Evolutionary conservation across 2,329 filamentous ascomycete genomes (phyloP), one percentile per base, ranked within the genome.

Genomic region (Dactylonectria estremocensis): DNA sequence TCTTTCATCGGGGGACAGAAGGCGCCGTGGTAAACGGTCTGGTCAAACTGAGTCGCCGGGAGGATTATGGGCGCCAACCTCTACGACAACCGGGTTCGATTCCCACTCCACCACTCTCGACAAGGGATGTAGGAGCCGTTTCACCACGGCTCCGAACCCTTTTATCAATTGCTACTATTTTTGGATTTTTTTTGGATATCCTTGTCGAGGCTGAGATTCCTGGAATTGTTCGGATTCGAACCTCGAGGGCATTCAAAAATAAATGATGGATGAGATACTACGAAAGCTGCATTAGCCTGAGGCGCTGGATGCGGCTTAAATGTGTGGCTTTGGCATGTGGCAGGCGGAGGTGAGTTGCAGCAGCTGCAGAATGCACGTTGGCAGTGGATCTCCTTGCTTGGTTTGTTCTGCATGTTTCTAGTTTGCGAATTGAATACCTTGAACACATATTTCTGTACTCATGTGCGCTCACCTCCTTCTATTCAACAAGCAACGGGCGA

Each of bases 11-110:
- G 68, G 56, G 67, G 61, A 67, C 71, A 74, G 64, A 37, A 64
- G 76, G 76, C 76, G 73, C 71, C 69, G 68, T 64, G 66, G 76
- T 53, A 67, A 76, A 59, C 71, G 73, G 72, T 77, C 74, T 72
- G 76, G 75, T 68, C 76, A 77, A 77, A 70, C 70, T 75, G 71
- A 53, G 61, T 60, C 52, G 61, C 55, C 54, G 54, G 70, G 67
- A 61, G 71, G 68, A 69, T n/a, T 18, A 7, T 35, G 54, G 57
- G 11, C 66, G 65, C 65, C 50, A 61, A 55, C 35, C 16, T 24
- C 40, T 33, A 69, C 53, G 49, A 69, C 46, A 62, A 46, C 57
- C 31, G 28, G 62, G 65, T 75, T 74, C 73, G 68, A 75, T 52
- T 46, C 62, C 63, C 56, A 18, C 20, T 22, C 16, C 18, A 28